phyloP scores from a whole-genome alignment of 164 flowering plant species.

The Litsea cubeba region DNA sequence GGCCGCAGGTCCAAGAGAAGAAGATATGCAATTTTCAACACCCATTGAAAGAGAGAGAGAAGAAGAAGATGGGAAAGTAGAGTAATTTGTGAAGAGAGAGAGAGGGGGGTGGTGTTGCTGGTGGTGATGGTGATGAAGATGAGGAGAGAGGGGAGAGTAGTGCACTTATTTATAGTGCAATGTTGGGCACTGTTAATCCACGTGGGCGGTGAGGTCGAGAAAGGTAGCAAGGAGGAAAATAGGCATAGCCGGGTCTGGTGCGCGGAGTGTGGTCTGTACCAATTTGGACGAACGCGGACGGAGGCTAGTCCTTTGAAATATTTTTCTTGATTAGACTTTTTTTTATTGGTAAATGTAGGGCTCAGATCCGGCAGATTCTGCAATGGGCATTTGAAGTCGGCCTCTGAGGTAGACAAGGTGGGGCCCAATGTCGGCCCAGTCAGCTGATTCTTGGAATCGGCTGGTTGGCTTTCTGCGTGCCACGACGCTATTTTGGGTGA shows the following conservation, averaged over 20 bases:
- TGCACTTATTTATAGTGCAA: too few species aligned
- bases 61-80: not conserved
- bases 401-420: conserved; percentile 21
- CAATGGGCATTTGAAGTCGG: not conserved
- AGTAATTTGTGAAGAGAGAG: not conserved
- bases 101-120: not conserved
- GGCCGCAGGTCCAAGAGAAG: conserved; percentile 29
- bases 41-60: conserved; percentile 17
- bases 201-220: not conserved
- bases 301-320: not conserved
- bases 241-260: not conserved
- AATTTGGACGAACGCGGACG: conserved; percentile 14
- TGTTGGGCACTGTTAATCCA: not conserved
- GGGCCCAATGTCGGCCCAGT: conserved; percentile 40
- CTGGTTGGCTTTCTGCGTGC: conserved; percentile 2
- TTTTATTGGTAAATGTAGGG: not conserved
- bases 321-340: too few species aligned
- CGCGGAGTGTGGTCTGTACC: not conserved
- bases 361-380: not conserved
- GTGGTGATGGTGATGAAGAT: too few species aligned
- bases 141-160: too few species aligned
- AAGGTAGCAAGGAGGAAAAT: not conserved
- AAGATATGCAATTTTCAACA: conserved; percentile 14
- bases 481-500: conserved; percentile 26
- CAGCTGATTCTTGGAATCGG: conserved; percentile 11